A percentile compares a stretch with the other conserved stretches of the same genome.
Conservation (phyloP, 2,329 filamentous ascomycete species). For the Ophiocordyceps sinensis region DNA sequence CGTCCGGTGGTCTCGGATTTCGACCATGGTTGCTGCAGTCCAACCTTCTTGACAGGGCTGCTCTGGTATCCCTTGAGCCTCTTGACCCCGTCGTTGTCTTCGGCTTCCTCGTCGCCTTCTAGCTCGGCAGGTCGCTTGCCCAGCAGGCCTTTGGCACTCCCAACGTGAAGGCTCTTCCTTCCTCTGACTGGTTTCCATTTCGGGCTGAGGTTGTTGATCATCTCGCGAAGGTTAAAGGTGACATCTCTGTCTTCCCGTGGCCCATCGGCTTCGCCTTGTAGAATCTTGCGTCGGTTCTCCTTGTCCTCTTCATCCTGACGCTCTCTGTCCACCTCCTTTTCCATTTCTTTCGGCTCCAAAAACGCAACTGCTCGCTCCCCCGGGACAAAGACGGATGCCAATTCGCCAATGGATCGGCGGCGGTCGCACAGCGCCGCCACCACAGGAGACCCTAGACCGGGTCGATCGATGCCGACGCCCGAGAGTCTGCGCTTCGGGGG, state of each 20-base stretch:
- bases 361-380: constrained; percentile 41
- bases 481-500: constrained; percentile 38
- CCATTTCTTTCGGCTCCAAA: constrained; percentile 47
- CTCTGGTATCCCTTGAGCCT: constrained; percentile 56
- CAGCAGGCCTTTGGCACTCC: constrained; percentile 57
- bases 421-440: constrained; percentile 58
- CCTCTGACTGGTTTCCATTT: constrained; percentile 53
- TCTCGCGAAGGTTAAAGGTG: constrained; percentile 55
- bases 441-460: constrained; percentile 61
- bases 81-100: constrained; percentile 48
- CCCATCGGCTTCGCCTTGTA: constrained; percentile 33
- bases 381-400: constrained; percentile 48
- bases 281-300: constrained; percentile 42
- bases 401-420: constrained; percentile 56
- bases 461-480: constrained; percentile 53
- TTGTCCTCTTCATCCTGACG: constrained; percentile 42
- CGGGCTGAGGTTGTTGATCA: constrained; percentile 66
- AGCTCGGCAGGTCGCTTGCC: constrained; percentile 63
- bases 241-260: constrained; percentile 40
- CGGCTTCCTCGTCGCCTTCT: constrained; percentile 47
- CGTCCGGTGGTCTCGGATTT: constrained; percentile 54
- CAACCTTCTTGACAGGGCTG: constrained; percentile 65
- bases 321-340: constrained; percentile 48
- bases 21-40: constrained; percentile 52
- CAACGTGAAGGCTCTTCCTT: constrained; percentile 64